Base-by-base conservation (phyloP, 2,329 filamentous ascomycete species). In the Pseudofabraea citricarpa region DNA sequence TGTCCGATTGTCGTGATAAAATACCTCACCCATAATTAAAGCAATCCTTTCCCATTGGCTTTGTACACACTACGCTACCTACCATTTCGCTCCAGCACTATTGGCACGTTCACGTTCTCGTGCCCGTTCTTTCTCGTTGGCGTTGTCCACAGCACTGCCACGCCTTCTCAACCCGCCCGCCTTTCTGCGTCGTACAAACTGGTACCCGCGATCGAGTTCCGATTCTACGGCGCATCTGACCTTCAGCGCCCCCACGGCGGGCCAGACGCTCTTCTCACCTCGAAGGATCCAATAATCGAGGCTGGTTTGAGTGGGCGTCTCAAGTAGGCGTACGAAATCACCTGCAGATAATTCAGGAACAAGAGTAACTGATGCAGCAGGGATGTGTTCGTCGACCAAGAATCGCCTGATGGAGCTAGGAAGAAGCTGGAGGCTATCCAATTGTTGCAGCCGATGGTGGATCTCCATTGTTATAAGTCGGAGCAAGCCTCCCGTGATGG, bases 231-330 rank as follows among this genome's bases (percentile, higher is more conserved):
- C 85, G 63, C 88, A 93, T 6, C 91, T 72, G 6, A 95, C 83
- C 55, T 85, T 84, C 48, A 97, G 66, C 12, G 90, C 88, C 23
- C 83, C 83, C 3, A 95, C 80, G 2, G 89, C 87, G 0, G 90
- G 91, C 90, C 91, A 97, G 0, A 95, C 89, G 52, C 87, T 90
- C 49, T 83, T 71, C 65, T 97, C 91, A 2, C 91, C 91, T 43
- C 85, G 76, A 23, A 82, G 64, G 42, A 94, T 90, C 91, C 90
- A 96, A 55, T 91, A 86, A 45, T 88, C 81, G 3, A 96, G 69
- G 7, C 80, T 83, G 46, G 84, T 79, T 40, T 79, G 73, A 0
- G 85, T 91, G 1, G 90, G 90, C 22, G 85, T 87, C 62, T 94
- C 86, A n/a, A 96, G 74, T 24, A 96, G 68, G 24, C 84, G 77